Evolutionary conservation across 2,329 filamentous ascomycete species (phyloP).

Genomic region (Pleurostoma richardsiae): DNA sequence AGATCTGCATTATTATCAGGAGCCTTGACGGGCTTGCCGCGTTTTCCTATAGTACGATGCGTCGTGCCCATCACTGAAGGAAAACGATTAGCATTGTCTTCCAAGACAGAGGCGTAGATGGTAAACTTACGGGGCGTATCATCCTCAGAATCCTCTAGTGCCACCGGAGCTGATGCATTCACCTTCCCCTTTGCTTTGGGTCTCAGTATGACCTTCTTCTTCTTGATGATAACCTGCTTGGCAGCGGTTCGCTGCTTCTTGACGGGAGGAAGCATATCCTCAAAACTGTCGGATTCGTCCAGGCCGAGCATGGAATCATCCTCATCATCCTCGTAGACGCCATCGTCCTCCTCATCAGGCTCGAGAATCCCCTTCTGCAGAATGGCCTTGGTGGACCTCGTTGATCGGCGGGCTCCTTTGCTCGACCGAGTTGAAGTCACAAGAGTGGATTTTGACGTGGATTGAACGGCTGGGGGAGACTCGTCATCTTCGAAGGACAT

Average conservation of each 20-base stretch:
- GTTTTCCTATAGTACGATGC: too few species aligned
- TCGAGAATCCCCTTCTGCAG: constrained; percentile 23
- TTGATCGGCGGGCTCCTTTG: constrained; percentile 4
- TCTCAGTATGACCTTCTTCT: background rate
- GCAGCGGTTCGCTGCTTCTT: constrained; percentile 7
- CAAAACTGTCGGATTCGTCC: constrained; percentile 2
- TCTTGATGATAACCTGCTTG: constrained; percentile 1
- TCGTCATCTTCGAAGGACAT: constrained; percentile 31
- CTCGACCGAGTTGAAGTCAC: background rate
- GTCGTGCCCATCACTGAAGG: too few species aligned
- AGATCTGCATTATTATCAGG: too few species aligned
- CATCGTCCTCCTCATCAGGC: constrained; percentile 21
- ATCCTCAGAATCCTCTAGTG: constrained; percentile 1
- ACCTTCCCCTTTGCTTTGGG: too few species aligned
- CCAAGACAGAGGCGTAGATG: too few species aligned
- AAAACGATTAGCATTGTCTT: too few species aligned
- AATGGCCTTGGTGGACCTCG: background rate
- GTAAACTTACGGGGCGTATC: constrained; percentile 4
- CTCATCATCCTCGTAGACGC: constrained; percentile 16
- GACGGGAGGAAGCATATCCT: constrained; percentile 1
- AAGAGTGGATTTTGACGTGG: background rate
- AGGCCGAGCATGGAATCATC: constrained; percentile 11
- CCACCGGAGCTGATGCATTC: background rate
- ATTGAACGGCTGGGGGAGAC: constrained; percentile 18
- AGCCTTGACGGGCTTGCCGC: too few species aligned